Conservation (phyloP, 2,329 filamentous ascomycete species). For the Taxawa tesnikishii region DNA sequence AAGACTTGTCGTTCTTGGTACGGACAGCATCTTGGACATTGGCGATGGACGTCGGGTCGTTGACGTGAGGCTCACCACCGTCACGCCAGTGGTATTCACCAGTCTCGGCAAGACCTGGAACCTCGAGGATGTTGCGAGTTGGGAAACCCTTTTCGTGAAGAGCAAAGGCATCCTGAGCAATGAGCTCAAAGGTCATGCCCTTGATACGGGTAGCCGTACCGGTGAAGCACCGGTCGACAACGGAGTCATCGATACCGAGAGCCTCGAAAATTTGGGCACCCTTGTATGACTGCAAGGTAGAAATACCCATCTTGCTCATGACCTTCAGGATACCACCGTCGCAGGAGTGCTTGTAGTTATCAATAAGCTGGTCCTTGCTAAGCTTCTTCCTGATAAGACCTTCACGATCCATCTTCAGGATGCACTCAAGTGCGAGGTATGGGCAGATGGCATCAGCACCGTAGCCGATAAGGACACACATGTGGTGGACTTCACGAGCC, state of each 20-base stretch:
- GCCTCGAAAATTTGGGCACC: conserved; percentile 97
- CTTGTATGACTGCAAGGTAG: conserved; percentile 91
- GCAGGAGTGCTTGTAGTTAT: conserved; percentile 94
- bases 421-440: conserved; percentile 91
- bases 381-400: conserved; percentile 85
- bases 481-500: conserved; percentile 93
- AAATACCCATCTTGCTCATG: conserved; percentile 99
- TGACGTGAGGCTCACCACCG: conserved; percentile 88
- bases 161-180: conserved; percentile 87
- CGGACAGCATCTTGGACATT: conserved; percentile 95
- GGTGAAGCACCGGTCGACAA: conserved; percentile 89
- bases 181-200: conserved; percentile 84
- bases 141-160: conserved; percentile 92
- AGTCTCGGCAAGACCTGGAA: conserved; percentile 77
- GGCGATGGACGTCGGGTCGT: conserved; percentile 87
- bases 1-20: conserved; percentile 96
- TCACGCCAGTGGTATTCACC: conserved; percentile 98
- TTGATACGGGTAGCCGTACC: conserved; percentile 90
- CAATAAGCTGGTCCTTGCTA: conserved; percentile 67
- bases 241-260: conserved; percentile 79
- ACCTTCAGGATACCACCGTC: conserved; percentile 96
- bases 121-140: conserved; percentile 59
- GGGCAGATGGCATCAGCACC: conserved; percentile 91
- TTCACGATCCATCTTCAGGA: conserved; percentile 91
- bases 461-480: conserved; percentile 95